phyloP scores from a whole-genome alignment of 1,139 yeast genomes.

The Suhomyces maxii region DNA sequence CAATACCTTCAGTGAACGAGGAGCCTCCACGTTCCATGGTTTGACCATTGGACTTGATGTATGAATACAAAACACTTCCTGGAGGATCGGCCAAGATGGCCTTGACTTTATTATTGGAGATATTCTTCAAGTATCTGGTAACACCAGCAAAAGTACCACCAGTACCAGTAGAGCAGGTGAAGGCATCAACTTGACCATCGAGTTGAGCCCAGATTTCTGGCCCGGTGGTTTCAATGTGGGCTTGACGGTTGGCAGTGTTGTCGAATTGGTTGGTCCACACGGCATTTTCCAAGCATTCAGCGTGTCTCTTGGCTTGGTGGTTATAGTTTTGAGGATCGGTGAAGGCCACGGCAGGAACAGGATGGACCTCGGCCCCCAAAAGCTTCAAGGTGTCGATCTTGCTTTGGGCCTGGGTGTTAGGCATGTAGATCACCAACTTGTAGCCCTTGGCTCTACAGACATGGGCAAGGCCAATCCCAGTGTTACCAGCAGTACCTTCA shows the following conservation, averaged over 20 bases:
- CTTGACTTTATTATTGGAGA: constrained; percentile 57
- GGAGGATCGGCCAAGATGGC: constrained; percentile 89
- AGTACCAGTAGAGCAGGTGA: constrained; percentile 88
- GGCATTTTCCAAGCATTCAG: constrained; percentile 70
- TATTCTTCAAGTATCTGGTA: constrained; percentile 70
- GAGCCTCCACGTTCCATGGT: constrained; percentile 68
- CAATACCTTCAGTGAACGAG: constrained; percentile 93
- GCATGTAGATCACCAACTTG: constrained; percentile 85
- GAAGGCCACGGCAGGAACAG: constrained; percentile 87
- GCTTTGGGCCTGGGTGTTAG: constrained; percentile 78
- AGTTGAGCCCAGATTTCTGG: constrained; percentile 91
- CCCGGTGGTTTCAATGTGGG: constrained; percentile 89
- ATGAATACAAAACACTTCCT: constrained; percentile 81
- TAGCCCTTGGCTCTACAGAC: constrained; percentile 83
- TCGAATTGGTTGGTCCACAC: constrained; percentile 94
- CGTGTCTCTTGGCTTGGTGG: constrained; percentile 83
- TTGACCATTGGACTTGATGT: constrained; percentile 65
- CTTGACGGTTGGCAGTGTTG: constrained; percentile 81
- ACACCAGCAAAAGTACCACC: constrained; percentile 90
- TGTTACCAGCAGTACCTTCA: constrained; percentile 61
- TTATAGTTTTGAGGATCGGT: constrained; percentile 81
- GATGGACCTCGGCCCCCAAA: constrained; percentile 82
- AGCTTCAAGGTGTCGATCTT: constrained; percentile 72
- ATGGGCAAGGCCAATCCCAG: constrained; percentile 90
- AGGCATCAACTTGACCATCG: constrained; percentile 76